A percentile compares a stretch with the other conserved stretches of the same genome.
These are phyloP conservation scores for Phaeotremella fagi DNA, from an alignment of 768 basidiomycete species.

Conservation along the genomic window DNA sequence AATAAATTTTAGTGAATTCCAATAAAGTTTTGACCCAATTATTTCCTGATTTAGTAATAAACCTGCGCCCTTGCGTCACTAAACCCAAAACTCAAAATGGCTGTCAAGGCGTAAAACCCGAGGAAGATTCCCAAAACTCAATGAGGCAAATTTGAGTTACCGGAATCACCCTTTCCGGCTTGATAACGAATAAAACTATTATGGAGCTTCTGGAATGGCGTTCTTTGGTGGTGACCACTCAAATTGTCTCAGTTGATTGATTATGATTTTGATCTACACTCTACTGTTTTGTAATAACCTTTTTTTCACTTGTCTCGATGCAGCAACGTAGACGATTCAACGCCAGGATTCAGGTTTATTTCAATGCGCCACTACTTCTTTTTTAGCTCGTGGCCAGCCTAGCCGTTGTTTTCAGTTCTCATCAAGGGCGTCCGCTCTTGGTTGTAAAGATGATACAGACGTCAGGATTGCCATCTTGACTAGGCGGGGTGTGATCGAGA, in stretches of 20 bases:
- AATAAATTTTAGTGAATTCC: no score
- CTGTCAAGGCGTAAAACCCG: background rate
- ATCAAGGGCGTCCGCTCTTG: background rate
- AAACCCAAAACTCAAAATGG: background rate
- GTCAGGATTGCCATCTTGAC: background rate
- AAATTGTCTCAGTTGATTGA: background rate
- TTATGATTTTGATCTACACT: background rate
- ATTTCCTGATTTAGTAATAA: no score
- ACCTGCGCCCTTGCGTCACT: no score
- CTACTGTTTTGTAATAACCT: background rate
- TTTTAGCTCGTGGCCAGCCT: background rate
- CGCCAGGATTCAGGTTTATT: background rate
- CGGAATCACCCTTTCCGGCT: background rate
- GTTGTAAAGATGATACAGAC: conserved; percentile 1
- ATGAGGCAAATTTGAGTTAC: background rate
- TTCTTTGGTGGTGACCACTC: conserved; percentile 1
- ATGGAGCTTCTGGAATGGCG: background rate
- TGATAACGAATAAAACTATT: no score
- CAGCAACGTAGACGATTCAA: background rate
- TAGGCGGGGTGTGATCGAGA: background rate
- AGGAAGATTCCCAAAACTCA: background rate
- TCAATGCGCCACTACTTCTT: conserved; percentile 1
- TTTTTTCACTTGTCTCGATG: conserved; percentile 7
- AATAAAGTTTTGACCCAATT: no score
- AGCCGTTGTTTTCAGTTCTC: background rate